phyloP scores from a whole-genome alignment of 2,329 filamentous ascomycete genomes.

The Fusarium incarnatum region DNA sequence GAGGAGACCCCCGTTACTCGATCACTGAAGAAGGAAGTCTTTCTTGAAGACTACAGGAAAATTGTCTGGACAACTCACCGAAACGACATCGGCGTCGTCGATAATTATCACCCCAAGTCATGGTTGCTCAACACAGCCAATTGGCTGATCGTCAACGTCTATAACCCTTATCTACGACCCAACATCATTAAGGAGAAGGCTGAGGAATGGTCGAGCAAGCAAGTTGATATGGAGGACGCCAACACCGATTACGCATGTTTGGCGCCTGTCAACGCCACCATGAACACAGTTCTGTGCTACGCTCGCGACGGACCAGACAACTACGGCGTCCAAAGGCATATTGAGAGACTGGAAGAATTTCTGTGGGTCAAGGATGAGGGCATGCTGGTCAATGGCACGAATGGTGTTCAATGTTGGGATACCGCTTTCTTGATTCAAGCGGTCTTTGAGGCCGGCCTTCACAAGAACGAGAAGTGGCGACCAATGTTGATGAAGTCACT shows the following conservation, averaged over 20 bases:
- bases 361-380: slow-evolving; percentile 93
- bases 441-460: slow-evolving; percentile 80
- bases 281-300: slow-evolving; percentile 91
- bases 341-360: slow-evolving; percentile 85
- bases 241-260: slow-evolving; percentile 91
- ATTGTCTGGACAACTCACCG: slow-evolving; percentile 84
- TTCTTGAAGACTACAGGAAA: slow-evolving; percentile 79
- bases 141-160: slow-evolving; percentile 82
- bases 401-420: slow-evolving; percentile 98
- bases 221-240: slow-evolving; percentile 90
- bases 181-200: slow-evolving; percentile 74
- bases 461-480: slow-evolving; percentile 79
- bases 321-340: slow-evolving; percentile 77
- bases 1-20: slow-evolving; percentile 80
- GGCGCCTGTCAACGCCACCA: slow-evolving; percentile 87
- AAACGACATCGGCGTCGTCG: slow-evolving; percentile 81
- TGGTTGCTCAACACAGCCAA: slow-evolving; percentile 84
- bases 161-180: slow-evolving; percentile 80
- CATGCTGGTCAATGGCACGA: slow-evolving; percentile 95
- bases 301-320: slow-evolving; percentile 84
- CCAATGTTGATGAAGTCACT: slow-evolving; percentile 87
- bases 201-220: slow-evolving; percentile 82
- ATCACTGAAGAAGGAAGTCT: slow-evolving; percentile 82
- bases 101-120: slow-evolving; percentile 95
- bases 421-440: slow-evolving; percentile 91